Base-by-base conservation (phyloP, 495 filamentous ascomycete species). In the Jackrogersella multiformis region DNA sequence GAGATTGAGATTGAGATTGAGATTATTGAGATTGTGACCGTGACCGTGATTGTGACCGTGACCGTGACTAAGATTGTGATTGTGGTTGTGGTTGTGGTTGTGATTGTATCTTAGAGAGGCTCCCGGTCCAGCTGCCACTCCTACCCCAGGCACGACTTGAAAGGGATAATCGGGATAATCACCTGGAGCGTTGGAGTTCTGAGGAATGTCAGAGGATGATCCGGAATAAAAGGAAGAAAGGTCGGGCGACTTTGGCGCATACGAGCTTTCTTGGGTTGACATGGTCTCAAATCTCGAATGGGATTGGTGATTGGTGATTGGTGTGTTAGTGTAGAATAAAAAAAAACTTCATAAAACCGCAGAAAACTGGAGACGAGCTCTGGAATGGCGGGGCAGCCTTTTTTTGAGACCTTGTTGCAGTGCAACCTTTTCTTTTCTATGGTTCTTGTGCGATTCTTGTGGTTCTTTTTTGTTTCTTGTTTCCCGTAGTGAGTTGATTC, bases 171-270 rank as follows among this genome's bases (percentile, higher is more conserved):
- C 52, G 62, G 85, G 82, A 62, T 74, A 69, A 24, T 35, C 52
- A 38, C 46, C 58, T 32, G 58, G 30, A 18, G 38, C 18, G 58
- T 57, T 67, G 51, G 56, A 16, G 64, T n/a, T 6, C 35, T 56
- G 48, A 55, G 58, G 63, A 61, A 63, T 64, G 68, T 56, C 49
- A 45, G 69, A 56, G n/a, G 60, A 52, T 35, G 67, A 35, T 58
- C 72, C 58, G 24, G 81, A 75, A 59, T 81, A 80, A 57, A 85
- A 82, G 51, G 78, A 79, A 23, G 82, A 84, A 59, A 86, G 78
- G 72, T 85, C 84, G 64, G 84, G 84, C 56, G 82, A 85, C 75
- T 80, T 82, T 64, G 84, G 84, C 66, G 82, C 83, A 76, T 85
- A 86, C 51, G 76, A 73, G 64, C 71, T 78, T 62, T 77, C 79